A percentile compares a stretch with the other conserved stretches of the same genome.
phyloP scores from a whole-genome alignment of 2,329 filamentous ascomycete species.

The Sporothrix globosa region DNA sequence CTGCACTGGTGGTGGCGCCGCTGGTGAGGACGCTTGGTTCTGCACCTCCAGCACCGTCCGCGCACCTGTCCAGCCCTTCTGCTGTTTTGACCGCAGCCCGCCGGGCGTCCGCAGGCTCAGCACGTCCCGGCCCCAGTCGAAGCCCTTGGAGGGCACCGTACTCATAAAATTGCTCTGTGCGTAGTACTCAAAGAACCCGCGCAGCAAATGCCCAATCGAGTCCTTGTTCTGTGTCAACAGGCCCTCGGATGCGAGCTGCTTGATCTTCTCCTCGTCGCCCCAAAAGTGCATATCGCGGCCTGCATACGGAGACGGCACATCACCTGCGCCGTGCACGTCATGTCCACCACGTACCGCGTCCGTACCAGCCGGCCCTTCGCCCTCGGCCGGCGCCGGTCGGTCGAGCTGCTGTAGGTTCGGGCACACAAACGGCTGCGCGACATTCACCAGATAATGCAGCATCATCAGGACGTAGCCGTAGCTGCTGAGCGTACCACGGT shows the following conservation, averaged over 20 bases:
- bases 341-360: conserved; percentile 29
- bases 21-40: conserved; percentile 41
- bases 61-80: conserved; percentile 86
- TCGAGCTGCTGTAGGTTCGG: conserved; percentile 74
- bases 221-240: conserved; percentile 70
- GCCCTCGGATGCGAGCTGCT: conserved; percentile 59
- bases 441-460: conserved; percentile 83
- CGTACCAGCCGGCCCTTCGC: conserved; percentile 39
- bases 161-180: conserved; percentile 63
- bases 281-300: conserved; percentile 77
- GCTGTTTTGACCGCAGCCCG: conserved; percentile 71
- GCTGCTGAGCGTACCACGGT: conserved; percentile 81
- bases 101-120: conserved; percentile 73
- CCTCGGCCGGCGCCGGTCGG: conserved; percentile 43
- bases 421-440: conserved; percentile 77
- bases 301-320: conserved; percentile 52
- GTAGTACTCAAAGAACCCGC: conserved; percentile 89
- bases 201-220: conserved; percentile 69
- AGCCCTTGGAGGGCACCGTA: conserved; percentile 58
- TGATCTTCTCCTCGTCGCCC: conserved; percentile 72
- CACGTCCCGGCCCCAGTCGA: conserved; percentile 80
- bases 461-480: conserved; percentile 95
- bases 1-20: conserved; percentile 5
- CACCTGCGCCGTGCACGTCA: conserved; percentile 41
- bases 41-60: conserved; percentile 66